Evolutionary conservation across 1,284 basidiomycete genomes (phyloP), one percentile per base, ranked within the genome.

Genomic region (Tylopilus sp.): DNA sequence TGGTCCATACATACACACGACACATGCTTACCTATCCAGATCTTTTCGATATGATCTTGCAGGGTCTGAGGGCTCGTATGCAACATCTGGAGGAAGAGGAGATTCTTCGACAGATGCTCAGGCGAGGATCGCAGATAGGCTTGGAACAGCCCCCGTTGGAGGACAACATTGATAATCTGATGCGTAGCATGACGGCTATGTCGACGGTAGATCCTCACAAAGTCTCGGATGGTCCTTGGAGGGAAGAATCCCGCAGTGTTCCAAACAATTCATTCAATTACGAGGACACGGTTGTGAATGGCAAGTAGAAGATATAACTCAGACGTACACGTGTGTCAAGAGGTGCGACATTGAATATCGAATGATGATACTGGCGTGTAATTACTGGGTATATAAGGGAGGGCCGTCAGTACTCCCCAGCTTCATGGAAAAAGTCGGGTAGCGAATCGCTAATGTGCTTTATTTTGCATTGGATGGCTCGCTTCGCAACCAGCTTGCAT

Each of bases 71-170:
- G 11, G 59, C 61, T 25, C 69, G 74, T 45, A 75, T 87, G 19
- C 73, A 72, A 33, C 63, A 74, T 46, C 63, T 87, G n/a, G 77
- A 83, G 55, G 83, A 86, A 40, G 76, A 86, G 54, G 82, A 84
- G 40, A 61, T 81, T 18, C 80, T 84, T 55, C 83, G 86, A 54
- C 75, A 78, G 48, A 76, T 74, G 21, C 63, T 83, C n/a, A 66
- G 78, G 23, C 76, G 74, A 35, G 77, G 79, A 44, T 79, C 81
- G 4, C 75, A 73, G 50, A 73, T 77, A 34, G 74, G 71, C 23
- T 59, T 77, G 34, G 78, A 82, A 47, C 70, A 71, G 6, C 73
- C 76, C 36, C 74, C 79, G 2, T 72, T 75, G 12, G 74, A 82
- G 11, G 71, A 70, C 33, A 76, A 84, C 52, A 73, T 88, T 43